These are phyloP conservation scores for Diaporthe citrichinensis DNA, from an alignment of 2,329 filamentous ascomycete genomes.

Conservation along the genomic window DNA sequence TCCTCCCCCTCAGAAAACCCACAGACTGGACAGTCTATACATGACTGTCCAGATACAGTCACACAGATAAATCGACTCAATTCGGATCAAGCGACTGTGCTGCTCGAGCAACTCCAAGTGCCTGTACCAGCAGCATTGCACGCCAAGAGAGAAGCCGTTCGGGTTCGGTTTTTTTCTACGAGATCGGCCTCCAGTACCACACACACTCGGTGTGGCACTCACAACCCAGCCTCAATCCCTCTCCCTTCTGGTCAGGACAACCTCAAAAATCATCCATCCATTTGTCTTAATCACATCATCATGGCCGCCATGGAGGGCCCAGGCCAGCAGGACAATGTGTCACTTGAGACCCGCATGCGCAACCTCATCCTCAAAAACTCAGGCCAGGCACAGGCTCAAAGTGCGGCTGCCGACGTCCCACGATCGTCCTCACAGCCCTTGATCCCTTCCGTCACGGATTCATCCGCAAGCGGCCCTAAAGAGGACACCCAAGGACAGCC, in stretches of 20 bases:
- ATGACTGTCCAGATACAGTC: no score
- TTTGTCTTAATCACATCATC: background rate
- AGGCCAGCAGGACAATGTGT: constrained; percentile 37
- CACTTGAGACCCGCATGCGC: constrained; percentile 45
- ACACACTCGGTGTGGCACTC: background rate
- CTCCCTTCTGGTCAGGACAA: background rate
- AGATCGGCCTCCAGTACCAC: background rate
- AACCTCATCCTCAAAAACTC: constrained; percentile 45
- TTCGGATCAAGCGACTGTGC: no score
- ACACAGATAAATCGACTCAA: no score
- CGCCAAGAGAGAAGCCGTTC: no score
- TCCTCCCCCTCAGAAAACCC: no score
- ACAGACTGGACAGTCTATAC: no score
- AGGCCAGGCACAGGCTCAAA: constrained; percentile 28
- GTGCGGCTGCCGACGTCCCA: background rate
- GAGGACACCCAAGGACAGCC: constrained; percentile 26
- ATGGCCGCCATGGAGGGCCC: constrained; percentile 33
- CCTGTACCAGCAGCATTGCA: no score
- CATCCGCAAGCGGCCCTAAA: background rate
- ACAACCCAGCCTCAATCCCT: background rate
- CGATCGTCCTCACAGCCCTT: constrained; percentile 22
- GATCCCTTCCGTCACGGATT: background rate
- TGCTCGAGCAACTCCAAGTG: no score
- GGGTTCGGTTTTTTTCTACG: no score
- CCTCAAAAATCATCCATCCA: background rate